phyloP scores from a whole-genome alignment of 257 asterid species.

The Nemophila menziesii region DNA sequence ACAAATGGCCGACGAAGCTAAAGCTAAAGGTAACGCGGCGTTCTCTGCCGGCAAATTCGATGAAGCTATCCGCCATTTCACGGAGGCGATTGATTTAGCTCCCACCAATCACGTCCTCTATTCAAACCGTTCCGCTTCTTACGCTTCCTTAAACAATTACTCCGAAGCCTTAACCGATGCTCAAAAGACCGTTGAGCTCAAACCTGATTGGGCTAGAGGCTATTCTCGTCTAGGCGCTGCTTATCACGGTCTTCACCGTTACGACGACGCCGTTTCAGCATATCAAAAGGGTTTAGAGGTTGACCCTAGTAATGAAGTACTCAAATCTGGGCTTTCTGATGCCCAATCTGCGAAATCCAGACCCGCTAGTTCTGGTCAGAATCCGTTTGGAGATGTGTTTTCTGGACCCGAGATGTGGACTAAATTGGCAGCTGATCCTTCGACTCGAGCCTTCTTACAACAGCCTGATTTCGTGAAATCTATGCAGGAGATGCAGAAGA shows the following conservation, averaged over 20 bases:
- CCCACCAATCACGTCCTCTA: constrained; percentile 78
- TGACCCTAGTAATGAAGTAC: constrained; percentile 73
- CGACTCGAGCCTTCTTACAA: constrained; percentile 44
- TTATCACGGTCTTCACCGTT: constrained; percentile 46
- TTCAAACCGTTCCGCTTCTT: constrained; percentile 91
- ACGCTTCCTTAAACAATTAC: constrained; percentile 55
- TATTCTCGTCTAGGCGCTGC: constrained; percentile 96
- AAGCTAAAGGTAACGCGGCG: constrained; percentile 86
- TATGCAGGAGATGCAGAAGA: constrained; percentile 87
- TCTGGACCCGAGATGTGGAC: constrained; percentile 92
- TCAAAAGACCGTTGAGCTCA: constrained; percentile 69
- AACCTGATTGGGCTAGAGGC: constrained; percentile 78
- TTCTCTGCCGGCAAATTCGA: constrained; percentile 65
- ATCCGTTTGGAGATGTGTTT: constrained; percentile 75
- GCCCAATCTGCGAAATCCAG: constrained; percentile 41
- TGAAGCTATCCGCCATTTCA: constrained; percentile 59
- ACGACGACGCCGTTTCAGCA: constrained; percentile 50
- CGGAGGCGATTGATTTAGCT: constrained; percentile 56
- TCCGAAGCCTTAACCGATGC: constrained; percentile 80
- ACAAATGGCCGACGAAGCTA: constrained; percentile 85
- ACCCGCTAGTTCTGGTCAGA: constrained; percentile 22
- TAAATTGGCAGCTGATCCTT: constrained; percentile 52
- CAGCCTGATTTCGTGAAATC: constrained; percentile 75
- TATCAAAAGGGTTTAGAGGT: constrained; percentile 66
- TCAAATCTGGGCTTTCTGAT: constrained; percentile 74